These are phyloP conservation scores for Diaporthe australafricana DNA, from an alignment of 2,329 filamentous ascomycete genomes.

Conservation along the genomic window DNA sequence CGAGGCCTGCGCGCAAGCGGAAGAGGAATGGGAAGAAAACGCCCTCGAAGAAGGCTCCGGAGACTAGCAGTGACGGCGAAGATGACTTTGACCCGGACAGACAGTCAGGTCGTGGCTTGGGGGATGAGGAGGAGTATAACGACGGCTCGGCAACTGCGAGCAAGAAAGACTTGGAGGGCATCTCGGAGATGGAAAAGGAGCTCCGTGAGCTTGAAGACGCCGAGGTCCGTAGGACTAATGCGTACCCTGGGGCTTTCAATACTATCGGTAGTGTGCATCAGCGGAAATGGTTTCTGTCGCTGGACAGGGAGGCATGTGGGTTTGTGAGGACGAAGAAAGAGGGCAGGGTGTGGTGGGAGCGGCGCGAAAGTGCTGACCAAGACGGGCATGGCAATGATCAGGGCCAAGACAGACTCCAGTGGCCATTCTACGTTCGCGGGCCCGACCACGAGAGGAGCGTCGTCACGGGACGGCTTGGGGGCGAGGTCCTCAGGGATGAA, in stretches of 20 bases:
- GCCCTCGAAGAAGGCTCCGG: constrained; percentile 30
- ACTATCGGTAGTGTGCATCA: constrained; percentile 76
- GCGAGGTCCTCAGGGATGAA: constrained; percentile 72
- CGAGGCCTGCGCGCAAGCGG: constrained; percentile 2
- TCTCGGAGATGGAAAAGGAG: constrained; percentile 54
- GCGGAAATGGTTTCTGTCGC: constrained; percentile 72
- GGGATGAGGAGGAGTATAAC: constrained; percentile 35
- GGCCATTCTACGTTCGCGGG: constrained; percentile 72
- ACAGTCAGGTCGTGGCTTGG: neutral
- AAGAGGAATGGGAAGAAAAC: neutral
- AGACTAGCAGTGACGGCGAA: constrained; percentile 42
- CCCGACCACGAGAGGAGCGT: constrained; percentile 73
- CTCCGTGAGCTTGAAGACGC: constrained; percentile 61
- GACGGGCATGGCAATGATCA: constrained; percentile 20
- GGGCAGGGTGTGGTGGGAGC: constrained; percentile 42
- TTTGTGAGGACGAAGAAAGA: constrained; percentile 56
- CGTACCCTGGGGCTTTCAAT: constrained; percentile 74
- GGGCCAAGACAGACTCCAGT: constrained; percentile 50
- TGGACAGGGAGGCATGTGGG: constrained; percentile 70
- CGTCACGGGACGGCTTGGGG: constrained; percentile 70
- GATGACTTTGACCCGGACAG: constrained; percentile 30
- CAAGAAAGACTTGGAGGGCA: constrained; percentile 30
- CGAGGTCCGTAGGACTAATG: constrained; percentile 69
- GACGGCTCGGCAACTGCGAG: constrained; percentile 40
- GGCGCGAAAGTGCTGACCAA: constrained; percentile 33